Conservation (phyloP, 2,329 filamentous ascomycete genomes). For the Kalaharituber pfeilii region DNA sequence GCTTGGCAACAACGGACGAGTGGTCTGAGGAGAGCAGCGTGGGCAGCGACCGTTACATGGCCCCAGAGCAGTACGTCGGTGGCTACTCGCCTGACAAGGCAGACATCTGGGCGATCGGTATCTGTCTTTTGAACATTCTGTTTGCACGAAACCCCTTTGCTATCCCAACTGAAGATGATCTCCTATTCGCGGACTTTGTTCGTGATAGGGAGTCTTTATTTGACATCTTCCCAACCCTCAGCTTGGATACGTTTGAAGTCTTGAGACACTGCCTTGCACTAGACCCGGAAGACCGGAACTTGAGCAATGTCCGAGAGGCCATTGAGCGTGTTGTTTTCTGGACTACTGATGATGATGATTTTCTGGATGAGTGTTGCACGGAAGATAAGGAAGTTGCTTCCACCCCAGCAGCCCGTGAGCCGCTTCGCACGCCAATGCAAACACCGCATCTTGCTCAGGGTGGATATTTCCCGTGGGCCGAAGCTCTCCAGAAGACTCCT, state of each 20-base stretch:
- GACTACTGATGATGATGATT: conserved; percentile 83
- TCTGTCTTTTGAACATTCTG: conserved; percentile 88
- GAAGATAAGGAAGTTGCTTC: conserved; percentile 59
- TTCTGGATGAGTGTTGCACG: conserved; percentile 81
- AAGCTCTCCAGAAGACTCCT: conserved; percentile 63
- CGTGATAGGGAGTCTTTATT: conserved; percentile 90
- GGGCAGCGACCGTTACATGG: conserved; percentile 97
- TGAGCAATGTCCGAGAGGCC: conserved; percentile 59
- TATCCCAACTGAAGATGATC: conserved; percentile 74
- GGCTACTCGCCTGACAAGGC: conserved; percentile 89
- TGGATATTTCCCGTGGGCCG: conserved; percentile 87
- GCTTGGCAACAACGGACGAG: conserved; percentile 69
- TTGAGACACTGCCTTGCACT: conserved; percentile 78
- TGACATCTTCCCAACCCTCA: conserved; percentile 97
- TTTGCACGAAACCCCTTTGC: conserved; percentile 96
- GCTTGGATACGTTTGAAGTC: conserved; percentile 91
- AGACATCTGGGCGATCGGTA: conserved; percentile 92
- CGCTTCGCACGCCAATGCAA: conserved; percentile 83
- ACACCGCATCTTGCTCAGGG: conserved; percentile 59
- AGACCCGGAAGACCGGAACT: conserved; percentile 74
- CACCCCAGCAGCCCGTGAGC: conserved; percentile 75
- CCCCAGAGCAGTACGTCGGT: conserved; percentile 81
- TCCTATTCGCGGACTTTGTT: conserved; percentile 81
- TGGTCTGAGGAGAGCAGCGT: conserved; percentile 90
- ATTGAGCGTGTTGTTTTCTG: conserved; percentile 71